phyloP scores from a whole-genome alignment of 371 early-diverging fungal species.

The Rhizopus delemar region DNA sequence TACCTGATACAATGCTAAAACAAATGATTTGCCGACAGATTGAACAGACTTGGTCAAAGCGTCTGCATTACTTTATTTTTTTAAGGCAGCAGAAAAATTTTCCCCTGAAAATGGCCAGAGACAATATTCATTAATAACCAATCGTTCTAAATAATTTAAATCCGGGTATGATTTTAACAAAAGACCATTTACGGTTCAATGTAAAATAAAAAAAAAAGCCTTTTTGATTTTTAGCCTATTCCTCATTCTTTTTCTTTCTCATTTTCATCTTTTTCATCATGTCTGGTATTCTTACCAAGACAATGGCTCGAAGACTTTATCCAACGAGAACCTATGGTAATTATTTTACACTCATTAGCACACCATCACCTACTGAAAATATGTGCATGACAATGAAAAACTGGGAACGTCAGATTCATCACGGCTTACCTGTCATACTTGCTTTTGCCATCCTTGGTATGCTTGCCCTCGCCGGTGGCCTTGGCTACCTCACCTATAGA shows the following conservation, averaged over 20 bases:
- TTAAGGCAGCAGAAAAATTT: too few species aligned
- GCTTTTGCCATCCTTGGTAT: conserved; percentile 45
- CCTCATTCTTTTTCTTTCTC: conserved; percentile 1
- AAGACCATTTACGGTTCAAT: not conserved
- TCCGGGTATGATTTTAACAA: conserved; percentile 3
- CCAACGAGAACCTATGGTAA: not conserved
- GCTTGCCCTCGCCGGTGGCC: conserved; percentile 18
- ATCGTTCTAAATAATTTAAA: not conserved
- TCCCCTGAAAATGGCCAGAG: not conserved
- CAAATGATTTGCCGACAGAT: too few species aligned
- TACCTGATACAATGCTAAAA: too few species aligned
- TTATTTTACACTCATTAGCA: not conserved
- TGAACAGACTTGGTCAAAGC: too few species aligned
- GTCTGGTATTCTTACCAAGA: not conserved
- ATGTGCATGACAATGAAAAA: not conserved
- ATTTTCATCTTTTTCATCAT: not conserved
- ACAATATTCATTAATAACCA: not conserved
- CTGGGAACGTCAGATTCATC: conserved; percentile 6
- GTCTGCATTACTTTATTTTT: too few species aligned
- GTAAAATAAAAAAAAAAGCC: not conserved
- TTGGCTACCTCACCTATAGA: conserved; percentile 31
- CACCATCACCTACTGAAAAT: not conserved
- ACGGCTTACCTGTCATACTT: conserved; percentile 30
- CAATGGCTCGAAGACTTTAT: not conserved
- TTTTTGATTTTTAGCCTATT: not conserved